Percentiles rank a stretch among this genome's conserved stretches.
Evolutionary conservation across 2,329 filamentous ascomycete species (phyloP).

Genomic region (Periconia sp.): DNA sequence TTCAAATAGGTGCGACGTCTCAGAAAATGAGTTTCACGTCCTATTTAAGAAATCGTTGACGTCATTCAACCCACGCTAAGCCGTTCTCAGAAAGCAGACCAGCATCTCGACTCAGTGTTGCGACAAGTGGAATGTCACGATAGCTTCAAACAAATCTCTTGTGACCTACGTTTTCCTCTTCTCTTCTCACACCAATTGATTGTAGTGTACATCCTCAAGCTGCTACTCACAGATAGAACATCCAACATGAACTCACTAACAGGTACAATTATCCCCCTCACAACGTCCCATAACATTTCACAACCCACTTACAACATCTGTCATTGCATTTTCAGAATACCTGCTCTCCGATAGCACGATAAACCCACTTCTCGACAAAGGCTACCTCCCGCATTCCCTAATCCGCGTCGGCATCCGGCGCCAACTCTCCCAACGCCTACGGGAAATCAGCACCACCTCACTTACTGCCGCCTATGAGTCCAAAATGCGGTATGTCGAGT

Average conservation of each 20-base stretch:
- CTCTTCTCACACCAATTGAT: neutral
- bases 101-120: neutral
- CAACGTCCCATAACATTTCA: neutral
- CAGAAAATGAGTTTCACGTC: neutral
- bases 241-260: conserved; percentile 36
- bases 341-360: conserved; percentile 28
- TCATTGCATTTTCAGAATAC: conserved; percentile 18
- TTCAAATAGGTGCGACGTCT: neutral
- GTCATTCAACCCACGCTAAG: neutral
- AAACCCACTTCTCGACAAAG: conserved; percentile 60
- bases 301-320: neutral
- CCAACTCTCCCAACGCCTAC: conserved; percentile 64
- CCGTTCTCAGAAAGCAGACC: neutral
- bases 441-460: conserved; percentile 56
- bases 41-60: neutral
- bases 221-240: neutral
- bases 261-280: conserved; percentile 14
- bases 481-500: conserved; percentile 66
- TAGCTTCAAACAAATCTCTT: neutral
- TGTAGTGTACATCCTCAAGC: neutral
- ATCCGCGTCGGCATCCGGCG: conserved; percentile 67
- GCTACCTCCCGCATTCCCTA: conserved; percentile 64
- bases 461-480: conserved; percentile 56
- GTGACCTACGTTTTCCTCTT: neutral
- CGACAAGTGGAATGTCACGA: neutral